Conservation (phyloP, 2,329 filamentous ascomycete genomes). For the Elsinoe fawcettii region DNA sequence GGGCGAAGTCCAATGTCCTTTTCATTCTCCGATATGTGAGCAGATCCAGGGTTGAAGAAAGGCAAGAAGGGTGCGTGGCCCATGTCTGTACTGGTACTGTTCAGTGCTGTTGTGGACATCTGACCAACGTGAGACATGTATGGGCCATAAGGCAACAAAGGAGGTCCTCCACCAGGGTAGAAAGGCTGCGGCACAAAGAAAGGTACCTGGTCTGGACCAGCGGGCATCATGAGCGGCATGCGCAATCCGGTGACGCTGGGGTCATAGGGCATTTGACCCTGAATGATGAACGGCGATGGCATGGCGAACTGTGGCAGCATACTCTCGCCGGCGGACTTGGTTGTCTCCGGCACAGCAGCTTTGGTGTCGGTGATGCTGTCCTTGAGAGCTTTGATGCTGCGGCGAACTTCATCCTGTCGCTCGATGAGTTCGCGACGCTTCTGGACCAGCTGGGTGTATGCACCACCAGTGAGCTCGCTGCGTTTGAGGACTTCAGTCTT, state of each 20-base stretch:
- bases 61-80: not conserved
- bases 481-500: slow-evolving; percentile 32
- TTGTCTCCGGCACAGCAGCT: not conserved
- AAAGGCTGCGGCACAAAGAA: slow-evolving; percentile 2
- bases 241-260: not conserved
- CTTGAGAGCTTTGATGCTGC: slow-evolving; percentile 28
- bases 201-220: not conserved
- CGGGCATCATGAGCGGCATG: slow-evolving; percentile 7
- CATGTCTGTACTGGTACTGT: not conserved
- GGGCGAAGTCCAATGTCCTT: not conserved
- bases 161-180: not conserved
- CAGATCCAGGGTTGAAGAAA: not conserved
- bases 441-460: slow-evolving; percentile 27
- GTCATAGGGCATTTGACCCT: not conserved
- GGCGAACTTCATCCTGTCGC: slow-evolving; percentile 29
- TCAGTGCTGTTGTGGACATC: not conserved
- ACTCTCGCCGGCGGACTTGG: not conserved
- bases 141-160: not conserved
- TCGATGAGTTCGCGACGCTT: slow-evolving; percentile 29
- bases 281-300: slow-evolving; percentile 7
- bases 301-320: slow-evolving; percentile 12
- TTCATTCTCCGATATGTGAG: slow-evolving; percentile 1
- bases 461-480: slow-evolving; percentile 25
- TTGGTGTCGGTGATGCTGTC: slow-evolving; percentile 16
- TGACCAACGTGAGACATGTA: not conserved